A percentile compares a stretch with the other conserved stretches of the same genome.
Conservation (phyloP, 306 rosid genomes). For the Chamaecrista fasciculata region DNA sequence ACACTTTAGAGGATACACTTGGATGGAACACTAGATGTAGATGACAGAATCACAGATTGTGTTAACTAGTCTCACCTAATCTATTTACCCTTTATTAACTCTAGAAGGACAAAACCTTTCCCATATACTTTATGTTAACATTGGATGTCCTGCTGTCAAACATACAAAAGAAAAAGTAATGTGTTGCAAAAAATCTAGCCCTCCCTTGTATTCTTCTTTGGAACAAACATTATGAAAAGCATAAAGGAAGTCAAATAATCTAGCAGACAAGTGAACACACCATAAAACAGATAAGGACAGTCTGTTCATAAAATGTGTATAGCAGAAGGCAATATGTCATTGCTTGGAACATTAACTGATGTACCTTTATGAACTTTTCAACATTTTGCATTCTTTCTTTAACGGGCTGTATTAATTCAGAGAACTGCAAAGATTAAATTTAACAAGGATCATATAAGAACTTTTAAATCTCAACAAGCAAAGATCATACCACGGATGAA, state of each 20-base stretch:
- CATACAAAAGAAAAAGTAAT: background rate
- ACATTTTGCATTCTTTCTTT: constrained; percentile 67
- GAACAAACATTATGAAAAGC: constrained; percentile 18
- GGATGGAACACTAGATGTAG: no score
- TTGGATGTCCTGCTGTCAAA: constrained; percentile 7
- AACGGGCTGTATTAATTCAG: constrained; percentile 73
- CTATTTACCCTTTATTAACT: constrained; percentile 10
- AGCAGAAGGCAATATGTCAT: background rate
- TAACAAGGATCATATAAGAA: constrained; percentile 14
- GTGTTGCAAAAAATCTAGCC: background rate
- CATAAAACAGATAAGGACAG: background rate
- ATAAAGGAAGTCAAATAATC: background rate
- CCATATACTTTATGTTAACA: background rate
- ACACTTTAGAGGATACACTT: no score
- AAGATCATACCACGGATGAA: background rate
- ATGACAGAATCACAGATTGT: background rate
- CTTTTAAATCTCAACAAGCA: background rate
- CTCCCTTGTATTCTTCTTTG: constrained; percentile 9
- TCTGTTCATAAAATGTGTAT: background rate
- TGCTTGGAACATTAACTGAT: background rate
- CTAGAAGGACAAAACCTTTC: background rate
- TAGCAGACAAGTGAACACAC: background rate
- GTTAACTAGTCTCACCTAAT: background rate
- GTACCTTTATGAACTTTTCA: constrained; percentile 72
- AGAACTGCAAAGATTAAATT: constrained; percentile 52